Evolutionary conservation across 1,284 basidiomycete species (phyloP).

Genomic region (Coniferiporia weirii): DNA sequence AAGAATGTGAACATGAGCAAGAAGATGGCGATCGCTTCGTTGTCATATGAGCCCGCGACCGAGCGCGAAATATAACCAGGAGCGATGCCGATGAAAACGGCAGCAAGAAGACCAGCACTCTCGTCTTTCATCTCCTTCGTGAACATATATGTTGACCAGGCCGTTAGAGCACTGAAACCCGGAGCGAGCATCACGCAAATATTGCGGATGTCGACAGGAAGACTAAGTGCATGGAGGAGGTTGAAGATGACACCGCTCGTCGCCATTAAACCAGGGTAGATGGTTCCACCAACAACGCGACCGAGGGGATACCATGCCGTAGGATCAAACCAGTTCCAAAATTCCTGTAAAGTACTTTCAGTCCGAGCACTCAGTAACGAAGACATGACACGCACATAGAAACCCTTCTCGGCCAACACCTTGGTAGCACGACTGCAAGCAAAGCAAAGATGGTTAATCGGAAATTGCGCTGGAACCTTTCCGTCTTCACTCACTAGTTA

Average conservation of each 20-base stretch:
- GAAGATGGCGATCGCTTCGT: constrained; percentile 99
- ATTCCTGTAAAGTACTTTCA: constrained; percentile 58
- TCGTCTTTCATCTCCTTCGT: constrained; percentile 93
- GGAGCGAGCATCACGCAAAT: constrained; percentile 97
- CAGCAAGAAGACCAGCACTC: constrained; percentile 91
- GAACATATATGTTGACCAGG: constrained; percentile 98
- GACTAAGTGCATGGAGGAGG: constrained; percentile 79
- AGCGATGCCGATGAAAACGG: constrained; percentile 98
- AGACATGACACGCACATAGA: constrained; percentile 60
- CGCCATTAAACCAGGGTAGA: constrained; percentile 97
- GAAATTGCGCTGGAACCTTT: background rate
- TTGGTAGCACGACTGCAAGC: constrained; percentile 77
- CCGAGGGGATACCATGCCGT: constrained; percentile 99
- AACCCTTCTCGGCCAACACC: constrained; percentile 86
- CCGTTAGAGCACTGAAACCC: constrained; percentile 94
- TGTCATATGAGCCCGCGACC: constrained; percentile 98
- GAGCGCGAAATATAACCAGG: constrained; percentile 99
- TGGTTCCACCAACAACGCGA: constrained; percentile 95
- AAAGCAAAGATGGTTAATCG: constrained; percentile 1
- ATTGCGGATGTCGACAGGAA: constrained; percentile 97
- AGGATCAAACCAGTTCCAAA: constrained; percentile 99
- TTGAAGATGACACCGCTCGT: constrained; percentile 97
- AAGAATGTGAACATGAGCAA: constrained; percentile 99
- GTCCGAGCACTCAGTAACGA: background rate
- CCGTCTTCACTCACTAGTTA: constrained; percentile 66